These are phyloP conservation scores for Lotmaria passim DNA, from an alignment of 208 protist species.

Conservation along the genomic window DNA sequence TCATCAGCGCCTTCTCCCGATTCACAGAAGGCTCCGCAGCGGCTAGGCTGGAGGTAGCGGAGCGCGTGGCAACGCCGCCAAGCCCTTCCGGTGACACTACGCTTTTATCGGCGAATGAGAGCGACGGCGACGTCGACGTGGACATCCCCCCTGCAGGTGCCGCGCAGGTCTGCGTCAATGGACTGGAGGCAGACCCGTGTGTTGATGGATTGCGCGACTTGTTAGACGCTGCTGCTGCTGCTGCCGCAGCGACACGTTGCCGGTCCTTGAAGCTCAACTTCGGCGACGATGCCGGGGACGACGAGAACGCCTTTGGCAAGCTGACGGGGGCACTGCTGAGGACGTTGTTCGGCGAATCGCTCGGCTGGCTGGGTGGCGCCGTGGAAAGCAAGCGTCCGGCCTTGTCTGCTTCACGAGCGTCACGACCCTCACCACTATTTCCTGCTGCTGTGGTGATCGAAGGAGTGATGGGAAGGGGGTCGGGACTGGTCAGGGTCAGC, in stretches of 20 bases:
- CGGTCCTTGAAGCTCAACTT: constrained; percentile 32
- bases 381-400: neutral
- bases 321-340: neutral
- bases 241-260: constrained; percentile 15
- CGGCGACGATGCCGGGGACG: neutral
- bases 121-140: neutral
- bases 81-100: neutral
- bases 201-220: neutral
- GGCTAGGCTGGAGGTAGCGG: neutral
- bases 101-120: no score
- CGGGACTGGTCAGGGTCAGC: neutral
- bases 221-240: no score
- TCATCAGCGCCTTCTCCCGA: neutral
- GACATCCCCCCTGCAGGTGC: neutral
- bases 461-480: neutral
- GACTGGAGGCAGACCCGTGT: neutral
- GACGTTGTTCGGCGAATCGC: neutral
- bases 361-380: neutral
- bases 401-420: no score
- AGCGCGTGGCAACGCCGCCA: neutral
- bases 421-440: no score
- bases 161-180: neutral
- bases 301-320: constrained; percentile 7
- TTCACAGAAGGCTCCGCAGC: neutral
- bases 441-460: neutral